phyloP scores from a whole-genome alignment of 352 stramenopile genomes.

The Pythium apleroticum region DNA sequence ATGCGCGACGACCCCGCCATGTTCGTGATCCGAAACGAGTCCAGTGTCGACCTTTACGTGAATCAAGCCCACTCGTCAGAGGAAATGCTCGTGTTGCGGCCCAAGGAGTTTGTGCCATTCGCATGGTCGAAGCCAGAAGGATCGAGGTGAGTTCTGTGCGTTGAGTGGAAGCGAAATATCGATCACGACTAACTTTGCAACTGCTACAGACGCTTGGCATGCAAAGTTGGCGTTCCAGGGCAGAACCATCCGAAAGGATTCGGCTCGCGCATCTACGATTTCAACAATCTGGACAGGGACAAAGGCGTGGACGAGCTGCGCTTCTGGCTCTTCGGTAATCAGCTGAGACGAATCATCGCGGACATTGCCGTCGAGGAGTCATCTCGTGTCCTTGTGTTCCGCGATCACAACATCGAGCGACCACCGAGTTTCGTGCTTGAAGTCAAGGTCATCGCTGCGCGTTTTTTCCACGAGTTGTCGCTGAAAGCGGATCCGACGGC shows the following conservation, averaged over 20 bases:
- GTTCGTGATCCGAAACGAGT: constrained; percentile 87
- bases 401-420: constrained; percentile 53
- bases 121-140: constrained; percentile 78
- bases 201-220: constrained; percentile 62
- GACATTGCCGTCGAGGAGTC: constrained; percentile 80
- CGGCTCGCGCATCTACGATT: constrained; percentile 79
- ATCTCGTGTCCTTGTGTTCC: constrained; percentile 80
- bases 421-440: constrained; percentile 74
- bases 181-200: constrained; percentile 12
- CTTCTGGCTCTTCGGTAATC: constrained; percentile 71
- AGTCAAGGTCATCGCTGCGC: constrained; percentile 81
- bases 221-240: constrained; percentile 50
- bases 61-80: constrained; percentile 69
- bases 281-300: constrained; percentile 80
- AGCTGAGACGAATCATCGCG: constrained; percentile 60
- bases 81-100: constrained; percentile 60
- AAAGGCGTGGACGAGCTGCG: constrained; percentile 69
- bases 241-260: constrained; percentile 54
- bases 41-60: constrained; percentile 68
- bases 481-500: constrained; percentile 57
- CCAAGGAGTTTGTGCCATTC: constrained; percentile 75
- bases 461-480: constrained; percentile 61
- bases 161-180: background rate
- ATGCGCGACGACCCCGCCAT: constrained; percentile 76
- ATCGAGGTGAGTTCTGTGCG: constrained; percentile 44